Evolutionary conservation across 371 early-diverging fungal species (phyloP), one percentile per base, ranked within the genome.

Genomic region (Ecytonucleospora hepatopenaei): DNA sequence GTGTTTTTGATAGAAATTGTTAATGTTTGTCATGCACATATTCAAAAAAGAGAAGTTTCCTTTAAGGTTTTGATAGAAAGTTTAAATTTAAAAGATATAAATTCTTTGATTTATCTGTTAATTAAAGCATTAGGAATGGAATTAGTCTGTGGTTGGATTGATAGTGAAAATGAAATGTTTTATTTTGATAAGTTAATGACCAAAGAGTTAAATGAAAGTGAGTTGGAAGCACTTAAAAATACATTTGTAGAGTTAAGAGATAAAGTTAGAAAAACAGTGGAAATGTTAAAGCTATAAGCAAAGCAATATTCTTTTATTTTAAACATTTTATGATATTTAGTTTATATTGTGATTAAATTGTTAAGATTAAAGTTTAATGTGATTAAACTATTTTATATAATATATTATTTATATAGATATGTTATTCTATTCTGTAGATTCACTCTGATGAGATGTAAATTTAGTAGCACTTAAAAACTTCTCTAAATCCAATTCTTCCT

Each of bases 131-230:
- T 73, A 32, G 69, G 73, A 1, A 28, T 54, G 15, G 55, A 54
- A 32, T 24, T 73, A 5, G 48, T 73, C 3, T 31, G 32, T 21
- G 73, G 73, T 48, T 66, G 61, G 60, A 69, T 73, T 64, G 65
- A 73, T 40, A 54, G 60, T 28, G 47, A 68, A 24, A 59, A 58
- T 16, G 47, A 54, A 32, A 27, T 31, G 19, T 59, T 73, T 17
- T 66, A 55, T 63, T 66, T 73, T 54, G 58, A 65, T 49, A 56
- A 54, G 31, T 34, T 73, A 30, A 56, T 64, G 26, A 65, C 73
- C 34, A 54, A 66, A 40, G 40, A 34, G 8, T 49, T 69, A 0
- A 26, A 21, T 26, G 30, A 53, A 28, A 59, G 60, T 2, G 73
- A 69, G 31, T 16, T 69, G 2, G 31, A 16, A 34, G 49, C 51